Evolutionary conservation across 345 rosid genomes (phyloP), one percentile per base, ranked within the genome.

Genomic region (Draba incana): DNA sequence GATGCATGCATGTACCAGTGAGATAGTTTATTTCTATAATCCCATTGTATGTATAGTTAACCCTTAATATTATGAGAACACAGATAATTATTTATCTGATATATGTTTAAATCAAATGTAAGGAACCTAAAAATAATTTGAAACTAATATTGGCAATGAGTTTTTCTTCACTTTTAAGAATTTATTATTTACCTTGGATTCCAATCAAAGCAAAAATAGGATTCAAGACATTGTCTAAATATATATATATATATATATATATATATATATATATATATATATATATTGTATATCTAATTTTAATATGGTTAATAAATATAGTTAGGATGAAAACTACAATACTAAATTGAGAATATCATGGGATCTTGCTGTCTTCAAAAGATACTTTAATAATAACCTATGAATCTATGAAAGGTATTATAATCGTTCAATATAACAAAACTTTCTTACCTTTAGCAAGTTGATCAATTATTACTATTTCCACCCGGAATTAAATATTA

Each of bases 401-500:
- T 52, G 12, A 43, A 39, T 69, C 10, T 51, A 62, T 41, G 25
- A 28, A 69, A 47, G 24, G 24, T 69, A 39, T 45, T 69, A 39
- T 45, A 48, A 48, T 9, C 42, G n/a, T 9, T 54, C 24, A 39
- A 42, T 48, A 54, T 45, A 38, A 56, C 27, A 55, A 45, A 48
- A 28, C 16, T 46, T 8, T 20, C 38, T 64, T 13, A 23, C 45
- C 59, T 64, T 64, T 57, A 49, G 64, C 77, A 65, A 72, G 28
- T 72, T 72, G 77, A 57, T 72, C 54, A 65, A 38, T 66, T 65
- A 57, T 41, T 57, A 72, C 57, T 49, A 30, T 20, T 57, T 42
- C 66, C 60, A 65, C 61, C 30, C 5, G 46, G 27, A 57, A 57
- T 72, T 57, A 35, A 57, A 23, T 49, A 72, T 41, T 48, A 49